Evolutionary conservation across 2,329 filamentous ascomycete genomes (phyloP).

Genomic region (Mycosphaerella sp.): DNA sequence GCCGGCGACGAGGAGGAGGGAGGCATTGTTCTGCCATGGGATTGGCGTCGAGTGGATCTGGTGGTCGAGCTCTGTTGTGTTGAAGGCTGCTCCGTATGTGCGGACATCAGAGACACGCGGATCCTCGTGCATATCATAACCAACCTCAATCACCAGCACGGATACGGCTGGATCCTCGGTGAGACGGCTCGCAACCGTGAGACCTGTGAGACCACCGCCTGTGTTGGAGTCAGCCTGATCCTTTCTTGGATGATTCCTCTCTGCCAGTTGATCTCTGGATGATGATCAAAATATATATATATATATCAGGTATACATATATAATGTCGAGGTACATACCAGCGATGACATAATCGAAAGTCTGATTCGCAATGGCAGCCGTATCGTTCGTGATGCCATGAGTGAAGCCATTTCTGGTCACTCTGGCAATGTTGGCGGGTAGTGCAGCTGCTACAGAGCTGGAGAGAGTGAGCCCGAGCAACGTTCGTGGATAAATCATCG

Average conservation of each 20-base stretch:
- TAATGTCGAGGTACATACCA: slow-evolving; percentile 9
- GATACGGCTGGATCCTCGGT: slow-evolving; percentile 21
- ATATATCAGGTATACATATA: background rate
- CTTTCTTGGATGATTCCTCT: background rate
- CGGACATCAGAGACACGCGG: slow-evolving; percentile 23
- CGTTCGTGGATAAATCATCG: background rate
- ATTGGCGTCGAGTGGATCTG: slow-evolving; percentile 22
- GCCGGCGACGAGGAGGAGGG: slow-evolving; percentile 23
- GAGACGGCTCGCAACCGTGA: slow-evolving; percentile 23
- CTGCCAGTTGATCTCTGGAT: background rate
- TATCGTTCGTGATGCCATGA: slow-evolving; percentile 16
- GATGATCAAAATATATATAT: background rate
- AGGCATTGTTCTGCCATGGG: slow-evolving; percentile 18
- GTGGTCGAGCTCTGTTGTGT: slow-evolving; percentile 18
- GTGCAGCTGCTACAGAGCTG: background rate
- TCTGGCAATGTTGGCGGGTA: background rate
- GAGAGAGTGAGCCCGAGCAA: background rate
- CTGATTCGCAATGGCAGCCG: slow-evolving; percentile 9
- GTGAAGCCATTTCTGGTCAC: slow-evolving; percentile 2
- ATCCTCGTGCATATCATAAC: slow-evolving; percentile 18
- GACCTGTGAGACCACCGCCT: slow-evolving; percentile 23
- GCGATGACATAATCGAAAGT: slow-evolving; percentile 25
- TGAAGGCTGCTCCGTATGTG: slow-evolving; percentile 23
- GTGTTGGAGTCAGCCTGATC: background rate
- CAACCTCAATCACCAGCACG: slow-evolving; percentile 24